These are phyloP conservation scores for Trapa incisa DNA, from an alignment of 345 rosid genomes.

Conservation along the genomic window DNA sequence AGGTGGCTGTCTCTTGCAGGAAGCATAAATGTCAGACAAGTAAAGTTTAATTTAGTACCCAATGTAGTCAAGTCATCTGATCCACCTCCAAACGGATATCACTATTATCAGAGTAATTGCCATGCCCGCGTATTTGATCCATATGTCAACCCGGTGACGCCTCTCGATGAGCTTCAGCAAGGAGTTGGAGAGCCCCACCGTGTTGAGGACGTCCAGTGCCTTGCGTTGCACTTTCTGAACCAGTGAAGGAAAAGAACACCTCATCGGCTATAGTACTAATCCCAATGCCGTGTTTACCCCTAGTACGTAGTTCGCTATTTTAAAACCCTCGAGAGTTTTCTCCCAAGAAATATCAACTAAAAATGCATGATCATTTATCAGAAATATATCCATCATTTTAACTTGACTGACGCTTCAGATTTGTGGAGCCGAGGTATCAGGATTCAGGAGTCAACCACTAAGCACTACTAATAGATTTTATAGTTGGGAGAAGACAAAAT, in stretches of 20 bases:
- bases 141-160: conserved; percentile 74
- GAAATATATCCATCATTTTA: too few species aligned
- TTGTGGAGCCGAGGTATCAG: too few species aligned
- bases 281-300: neutral
- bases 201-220: conserved; percentile 82
- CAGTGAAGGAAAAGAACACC: neutral
- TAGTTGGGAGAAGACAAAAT: too few species aligned
- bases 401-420: too few species aligned
- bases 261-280: neutral
- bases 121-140: conserved; percentile 90
- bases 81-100: conserved; percentile 57
- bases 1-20: too few species aligned
- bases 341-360: too few species aligned
- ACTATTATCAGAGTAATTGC: conserved; percentile 19
- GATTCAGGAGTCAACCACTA: too few species aligned
- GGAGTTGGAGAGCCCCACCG: conserved; percentile 84
- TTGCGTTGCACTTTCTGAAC: conserved; percentile 83
- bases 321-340: neutral
- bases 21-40: too few species aligned
- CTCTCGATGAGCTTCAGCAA: conserved; percentile 85
- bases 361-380: too few species aligned
- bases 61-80: conserved; percentile 11
- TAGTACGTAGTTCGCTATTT: neutral
- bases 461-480: too few species aligned
- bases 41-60: too few species aligned